Base-by-base conservation (phyloP, 1,139 yeast genomes). In the Candida glucosophila region DNA sequence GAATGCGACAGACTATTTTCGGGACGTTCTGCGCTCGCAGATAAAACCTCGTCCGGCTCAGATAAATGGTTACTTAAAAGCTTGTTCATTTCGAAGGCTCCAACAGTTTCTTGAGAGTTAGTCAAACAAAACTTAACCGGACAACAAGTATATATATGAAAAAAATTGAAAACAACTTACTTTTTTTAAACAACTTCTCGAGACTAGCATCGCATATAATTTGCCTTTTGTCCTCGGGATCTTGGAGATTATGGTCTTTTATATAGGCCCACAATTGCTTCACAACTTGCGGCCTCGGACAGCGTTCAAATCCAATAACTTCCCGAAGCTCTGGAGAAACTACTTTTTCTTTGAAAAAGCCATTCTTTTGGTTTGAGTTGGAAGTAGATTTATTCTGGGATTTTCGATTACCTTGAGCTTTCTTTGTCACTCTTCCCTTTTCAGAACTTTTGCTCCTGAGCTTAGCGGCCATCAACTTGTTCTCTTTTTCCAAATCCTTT, bases 211-310 rank as follows among this genome's bases (percentile, higher is more conserved):
- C 92, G 44, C 92, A 81, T 5, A 69, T 12, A 12, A 83, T 77
- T 32, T 72, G 74, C 31, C 92, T 57, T 36, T 67, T 67, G 47
- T 82, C 83, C 2, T 56, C 47, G 1, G 88, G 83, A 39, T 80
- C 74, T 44, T 82, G 95, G 22, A 83, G 53, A 25, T 72, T 52
- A 32, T 77, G 47, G 14, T 50, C 67, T 43, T 77, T 79, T 36
- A 83, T 80, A 46, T 83, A 75, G 8, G 61, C 69, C 95, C 95
- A 83, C 12, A 82, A 53, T 24, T 53, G 55, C 39, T 80, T 79
- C 17, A 80, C 88, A 15, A 78, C 77, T 43, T 77, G 78, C 0
- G 92, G 78, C 38, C 94, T 56, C 2, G 83, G 67, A 29, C 68
- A 44, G 29, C 51, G 42, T 4, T 47, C 48, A n/a, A 41, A 49